Conservation (phyloP, 2,329 filamentous ascomycete genomes). For the Ophiosphaerella narmari region DNA sequence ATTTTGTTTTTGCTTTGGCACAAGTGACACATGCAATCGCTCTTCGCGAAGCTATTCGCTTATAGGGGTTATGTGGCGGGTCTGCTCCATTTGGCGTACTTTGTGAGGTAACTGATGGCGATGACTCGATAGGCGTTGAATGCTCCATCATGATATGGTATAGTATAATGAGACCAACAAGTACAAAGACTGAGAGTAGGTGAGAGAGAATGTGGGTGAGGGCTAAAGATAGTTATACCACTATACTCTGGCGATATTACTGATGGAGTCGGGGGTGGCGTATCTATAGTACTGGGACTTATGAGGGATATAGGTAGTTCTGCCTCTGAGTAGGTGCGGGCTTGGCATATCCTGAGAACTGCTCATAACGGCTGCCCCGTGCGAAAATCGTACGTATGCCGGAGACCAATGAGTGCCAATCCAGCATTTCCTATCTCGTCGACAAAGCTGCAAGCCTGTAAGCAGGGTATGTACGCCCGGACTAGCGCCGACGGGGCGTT, state of each 20-base stretch:
- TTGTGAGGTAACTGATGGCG: conserved; percentile 15
- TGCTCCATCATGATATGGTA: conserved; percentile 20
- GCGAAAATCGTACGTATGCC: conserved; percentile 9
- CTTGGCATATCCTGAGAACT: conserved; percentile 20
- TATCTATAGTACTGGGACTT: conserved; percentile 22
- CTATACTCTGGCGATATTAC: background rate
- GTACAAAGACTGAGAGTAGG: conserved; percentile 3
- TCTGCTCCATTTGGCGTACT: conserved; percentile 13
- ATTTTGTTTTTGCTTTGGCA: conserved; percentile 47
- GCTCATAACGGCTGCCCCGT: conserved; percentile 7
- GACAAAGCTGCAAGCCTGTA: conserved; percentile 15
- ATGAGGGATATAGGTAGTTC: conserved; percentile 29
- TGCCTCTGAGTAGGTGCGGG: conserved; percentile 20
- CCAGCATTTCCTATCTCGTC: conserved; percentile 21
- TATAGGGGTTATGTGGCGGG: conserved; percentile 31
- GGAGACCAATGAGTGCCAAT: conserved; percentile 21
- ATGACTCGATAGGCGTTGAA: conserved; percentile 13
- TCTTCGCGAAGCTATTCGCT: conserved; percentile 38
- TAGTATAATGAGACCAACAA: background rate
- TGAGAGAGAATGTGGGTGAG: conserved; percentile 4
- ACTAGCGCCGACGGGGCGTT: conserved; percentile 13
- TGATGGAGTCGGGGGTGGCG: conserved; percentile 11
- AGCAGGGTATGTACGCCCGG: conserved; percentile 17
- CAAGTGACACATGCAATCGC: conserved; percentile 47
- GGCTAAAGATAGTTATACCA: conserved; percentile 8